Percentiles rank a stretch among this genome's conserved stretches.
Conservation (phyloP, 192 early-diverging fungal species). For the Umbelopsis sp. region DNA sequence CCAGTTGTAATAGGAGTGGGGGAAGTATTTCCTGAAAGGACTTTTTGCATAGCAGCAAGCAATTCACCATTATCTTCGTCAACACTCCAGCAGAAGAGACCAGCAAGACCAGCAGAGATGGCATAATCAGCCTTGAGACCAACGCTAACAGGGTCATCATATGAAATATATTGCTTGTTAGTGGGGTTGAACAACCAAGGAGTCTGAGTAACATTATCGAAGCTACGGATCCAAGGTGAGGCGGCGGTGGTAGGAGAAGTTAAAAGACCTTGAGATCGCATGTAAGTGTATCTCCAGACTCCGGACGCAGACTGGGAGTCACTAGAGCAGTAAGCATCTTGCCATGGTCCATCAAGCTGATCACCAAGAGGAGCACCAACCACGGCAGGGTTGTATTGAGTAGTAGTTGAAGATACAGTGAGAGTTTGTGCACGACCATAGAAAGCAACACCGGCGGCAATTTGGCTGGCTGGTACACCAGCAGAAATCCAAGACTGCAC, state of each 20-base stretch:
- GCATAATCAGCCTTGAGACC: constrained; percentile 26
- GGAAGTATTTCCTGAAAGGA: not conserved
- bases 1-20: constrained; percentile 4
- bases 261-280: constrained; percentile 25
- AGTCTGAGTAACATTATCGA: constrained; percentile 50
- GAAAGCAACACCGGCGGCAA: constrained; percentile 21
- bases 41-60: constrained; percentile 10
- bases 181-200: constrained; percentile 58
- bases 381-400: constrained; percentile 11
- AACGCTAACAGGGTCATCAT: constrained; percentile 27
- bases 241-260: constrained; percentile 38
- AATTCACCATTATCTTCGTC: constrained; percentile 28
- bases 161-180: constrained; percentile 49
- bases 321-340: constrained; percentile 4
- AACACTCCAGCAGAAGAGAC: constrained; percentile 29
- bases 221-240: constrained; percentile 50
- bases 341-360: constrained; percentile 3
- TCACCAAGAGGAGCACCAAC: constrained; percentile 15
- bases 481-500: not conserved
- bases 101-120: constrained; percentile 22
- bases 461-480: constrained; percentile 13
- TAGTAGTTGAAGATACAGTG: not conserved
- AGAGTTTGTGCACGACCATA: constrained; percentile 11
- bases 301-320: not conserved
- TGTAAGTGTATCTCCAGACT: constrained; percentile 13